Evolutionary conservation across 2,329 filamentous ascomycete species (phyloP), one percentile per base, ranked within the genome.

Genomic region (Rhinocladiella mackenziei): DNA sequence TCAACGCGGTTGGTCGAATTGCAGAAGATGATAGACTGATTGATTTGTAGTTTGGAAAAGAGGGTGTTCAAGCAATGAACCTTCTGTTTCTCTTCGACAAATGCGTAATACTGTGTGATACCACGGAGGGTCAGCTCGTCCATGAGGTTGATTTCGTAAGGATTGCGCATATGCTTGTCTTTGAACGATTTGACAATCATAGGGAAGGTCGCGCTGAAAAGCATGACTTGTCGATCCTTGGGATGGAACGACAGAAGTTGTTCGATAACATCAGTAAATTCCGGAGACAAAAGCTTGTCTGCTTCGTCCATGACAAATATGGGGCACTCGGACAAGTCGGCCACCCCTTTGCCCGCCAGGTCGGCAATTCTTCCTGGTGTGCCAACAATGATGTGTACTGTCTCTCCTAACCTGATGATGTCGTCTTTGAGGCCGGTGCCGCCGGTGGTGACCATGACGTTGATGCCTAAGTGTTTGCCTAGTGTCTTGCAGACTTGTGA

Each of bases 271-370:
- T 91, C 89, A 5, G 92, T 98, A 64, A 98, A 98, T 65, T 98
- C 92, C 48, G 87, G 81, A 5, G 92, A 98, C 38, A 98, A 78
- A 50, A 98, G 81, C 74, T 98, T 98, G 70, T 98, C 92, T 43
- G 92, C 92, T 68, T 98, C 92, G 62, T 98, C 92, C 92, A 98
- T 98, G 70, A 98, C 88, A 65, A 98, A 98, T 62, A 94, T 97
- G 59, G 89, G 84, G 65, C 92, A 97, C 70, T 94, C 85, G 60
- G 89, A 94, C 37, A 98, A 78, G 68, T 98, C 92, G 53, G 92
- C 92, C 48, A 98, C 89, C 55, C 86, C 89, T 73, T 98, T 97
- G 66, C 89, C 89, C 47, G 92, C 91, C 57, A 98, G 73, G 72
- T 98, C 92, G 53, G 97, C 80, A 60, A 98, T 96, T 74, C 92